Evolutionary conservation across 257 asterid species (phyloP).

Genomic region (Petunia secreta): DNA sequence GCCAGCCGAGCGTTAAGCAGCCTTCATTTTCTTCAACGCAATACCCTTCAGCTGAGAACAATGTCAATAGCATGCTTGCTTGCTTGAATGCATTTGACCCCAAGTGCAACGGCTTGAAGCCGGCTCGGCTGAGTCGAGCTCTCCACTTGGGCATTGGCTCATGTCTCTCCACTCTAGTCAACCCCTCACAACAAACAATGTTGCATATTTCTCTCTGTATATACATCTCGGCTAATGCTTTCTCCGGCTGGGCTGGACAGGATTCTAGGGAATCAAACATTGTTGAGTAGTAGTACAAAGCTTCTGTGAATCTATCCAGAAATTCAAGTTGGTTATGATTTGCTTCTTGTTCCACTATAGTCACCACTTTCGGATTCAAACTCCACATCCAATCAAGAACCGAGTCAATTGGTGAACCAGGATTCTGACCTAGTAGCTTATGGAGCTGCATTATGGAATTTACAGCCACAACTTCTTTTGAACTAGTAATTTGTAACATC

Average conservation of each 20-base stretch:
- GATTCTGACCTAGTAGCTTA: conserved; percentile 29
- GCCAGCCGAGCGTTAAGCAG: conserved; percentile 42
- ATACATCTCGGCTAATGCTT: conserved; percentile 38
- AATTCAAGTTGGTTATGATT: conserved; percentile 35
- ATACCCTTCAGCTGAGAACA: conserved; percentile 41
- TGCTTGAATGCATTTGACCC: conserved; percentile 42
- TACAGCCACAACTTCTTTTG: conserved; percentile 40
- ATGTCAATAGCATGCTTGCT: conserved; percentile 38
- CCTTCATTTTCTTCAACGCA: conserved; percentile 40
- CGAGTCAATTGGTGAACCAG: conserved; percentile 28
- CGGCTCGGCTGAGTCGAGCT: conserved; percentile 32
- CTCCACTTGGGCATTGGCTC: conserved; percentile 41
- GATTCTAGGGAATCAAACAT: conserved; percentile 40
- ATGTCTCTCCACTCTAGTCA: conserved; percentile 38
- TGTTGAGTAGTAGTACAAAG: conserved; percentile 37
- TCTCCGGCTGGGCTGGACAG: conserved; percentile 30
- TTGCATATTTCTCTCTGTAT: conserved; percentile 38
- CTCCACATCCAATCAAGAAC: conserved; percentile 32
- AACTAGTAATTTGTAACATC: conserved; percentile 29
- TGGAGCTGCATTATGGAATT: conserved; percentile 44
- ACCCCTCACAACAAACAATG: conserved; percentile 39
- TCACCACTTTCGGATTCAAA: conserved; percentile 40
- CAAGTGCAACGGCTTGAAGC: conserved; percentile 33
- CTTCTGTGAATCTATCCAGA: conserved; percentile 37
- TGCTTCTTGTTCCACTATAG: conserved; percentile 40